Evolutionary conservation across 2,329 filamentous ascomycete species (phyloP), one percentile per base, ranked within the genome.

Genomic region (Allantophomopsis lycopodina): DNA sequence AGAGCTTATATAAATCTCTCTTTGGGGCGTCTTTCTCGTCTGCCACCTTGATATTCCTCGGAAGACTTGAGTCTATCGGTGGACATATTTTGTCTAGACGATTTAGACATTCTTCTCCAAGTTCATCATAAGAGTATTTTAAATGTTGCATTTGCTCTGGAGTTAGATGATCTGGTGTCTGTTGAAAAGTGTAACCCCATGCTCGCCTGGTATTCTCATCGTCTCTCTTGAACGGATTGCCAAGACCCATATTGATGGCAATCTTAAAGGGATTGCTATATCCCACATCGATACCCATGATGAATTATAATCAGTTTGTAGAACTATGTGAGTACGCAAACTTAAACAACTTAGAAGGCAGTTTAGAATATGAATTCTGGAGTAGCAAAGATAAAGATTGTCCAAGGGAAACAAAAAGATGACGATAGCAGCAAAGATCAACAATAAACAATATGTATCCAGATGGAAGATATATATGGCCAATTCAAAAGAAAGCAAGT

Each of bases 121-220:
- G 60, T 7, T 63, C 65, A 56, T 89, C 84, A 52, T 83, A 88
- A 1, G 72, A 71, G 42, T 73, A 69, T 37, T 76, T 78, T 46
- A 82, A 53, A 3, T 70, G 71, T 40, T 69, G 58, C 32, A 79
- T 60, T 50, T 84, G 62, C 40, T 78, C 68, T 6, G 64, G 57
- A 2, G 71, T 73, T 14, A 73, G 60, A 55, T 89, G 83, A 3
- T 76, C 57, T 5, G 68, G 55, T 1, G 80, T 83, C 67, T 80
- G 79, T 48, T 77, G 69, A 53, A 88, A 87, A 6, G 66, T 69
- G 51, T 83, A 72, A 15, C 73, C 79, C 75, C 78, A 86, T 46
- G 39, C 39, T 32, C 20, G 28, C 15, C 41, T 23, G 4, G 38
- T 35, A 30, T 36, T 23, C 14, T 18, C 16, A 21, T 36, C 35